A percentile compares a stretch with the other conserved stretches of the same genome.
phyloP scores from a whole-genome alignment of 768 basidiomycete genomes.

The Cystobasidium onofrii region DNA sequence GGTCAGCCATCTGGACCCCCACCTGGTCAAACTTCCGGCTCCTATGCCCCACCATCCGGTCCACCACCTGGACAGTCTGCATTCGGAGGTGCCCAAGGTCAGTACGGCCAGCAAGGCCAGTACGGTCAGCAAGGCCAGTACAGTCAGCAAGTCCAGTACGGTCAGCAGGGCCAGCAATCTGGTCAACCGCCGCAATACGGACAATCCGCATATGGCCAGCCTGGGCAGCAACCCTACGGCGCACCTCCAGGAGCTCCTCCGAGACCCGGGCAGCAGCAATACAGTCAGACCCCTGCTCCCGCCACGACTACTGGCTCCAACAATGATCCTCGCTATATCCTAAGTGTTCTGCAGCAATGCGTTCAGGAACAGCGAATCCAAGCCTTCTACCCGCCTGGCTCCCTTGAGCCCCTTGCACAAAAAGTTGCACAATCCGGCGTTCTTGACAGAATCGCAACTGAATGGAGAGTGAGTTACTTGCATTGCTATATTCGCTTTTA shows the following conservation, averaged over 20 bases:
- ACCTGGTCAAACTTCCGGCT: neutral
- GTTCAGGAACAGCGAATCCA: slow-evolving; percentile 45
- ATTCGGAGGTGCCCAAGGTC: neutral
- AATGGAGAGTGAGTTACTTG: slow-evolving; percentile 42
- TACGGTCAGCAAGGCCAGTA: slow-evolving; percentile 1
- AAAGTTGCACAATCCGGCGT: slow-evolving; percentile 46
- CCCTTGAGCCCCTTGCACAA: slow-evolving; percentile 46
- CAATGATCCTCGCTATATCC: slow-evolving; percentile 5
- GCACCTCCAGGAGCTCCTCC: slow-evolving; percentile 25
- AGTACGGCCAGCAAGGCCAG: slow-evolving; percentile 30
- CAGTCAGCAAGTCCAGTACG: slow-evolving; percentile 12
- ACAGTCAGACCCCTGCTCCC: neutral
- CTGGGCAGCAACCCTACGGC: slow-evolving; percentile 27
- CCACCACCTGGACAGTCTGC: neutral
- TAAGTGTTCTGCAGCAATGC: slow-evolving; percentile 20
- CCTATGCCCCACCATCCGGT: slow-evolving; percentile 1
- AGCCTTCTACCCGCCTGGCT: slow-evolving; percentile 49
- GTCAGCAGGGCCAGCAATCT: neutral
- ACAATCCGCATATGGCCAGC: neutral
- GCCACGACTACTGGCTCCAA: neutral
- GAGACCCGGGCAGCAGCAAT: slow-evolving; percentile 19
- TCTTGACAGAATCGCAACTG: slow-evolving; percentile 44
- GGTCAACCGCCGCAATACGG: neutral
- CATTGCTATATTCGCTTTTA: neutral
- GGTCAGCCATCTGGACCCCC: slow-evolving; percentile 1